Evolutionary conservation across 2,329 filamentous ascomycete genomes (phyloP).

Genomic region (Eurotiales sp.): DNA sequence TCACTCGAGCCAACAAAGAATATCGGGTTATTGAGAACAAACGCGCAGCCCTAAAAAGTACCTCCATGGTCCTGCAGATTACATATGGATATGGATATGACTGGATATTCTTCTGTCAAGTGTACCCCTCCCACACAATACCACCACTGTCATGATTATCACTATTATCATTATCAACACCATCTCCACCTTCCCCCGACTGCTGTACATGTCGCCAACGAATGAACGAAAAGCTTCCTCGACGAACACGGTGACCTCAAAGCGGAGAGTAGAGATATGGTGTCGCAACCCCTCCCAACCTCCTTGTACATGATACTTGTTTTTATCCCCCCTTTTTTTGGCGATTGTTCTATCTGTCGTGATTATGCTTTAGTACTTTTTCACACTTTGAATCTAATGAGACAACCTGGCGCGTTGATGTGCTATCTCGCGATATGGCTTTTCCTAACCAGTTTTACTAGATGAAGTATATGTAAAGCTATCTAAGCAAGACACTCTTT

Average conservation of each 20-base stretch:
- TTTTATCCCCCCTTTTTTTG: too few relatives aligned
- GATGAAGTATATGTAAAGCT: too few relatives aligned
- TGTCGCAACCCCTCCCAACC: neutral
- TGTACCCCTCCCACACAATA: neutral
- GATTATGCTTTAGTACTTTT: conserved; percentile 23
- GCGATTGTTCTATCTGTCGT: conserved; percentile 17
- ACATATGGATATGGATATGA: conserved; percentile 3
- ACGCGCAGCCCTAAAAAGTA: neutral
- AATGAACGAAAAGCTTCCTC: neutral
- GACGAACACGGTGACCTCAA: conserved; percentile 13
- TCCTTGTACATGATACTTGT: conserved; percentile 42
- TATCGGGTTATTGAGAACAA: conserved; percentile 1
- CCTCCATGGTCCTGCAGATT: conserved; percentile 1
- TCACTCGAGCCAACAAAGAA: conserved; percentile 15
- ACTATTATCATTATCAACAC: neutral
- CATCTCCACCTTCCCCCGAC: neutral
- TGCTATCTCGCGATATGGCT: conserved; percentile 6
- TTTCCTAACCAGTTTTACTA: too few relatives aligned
- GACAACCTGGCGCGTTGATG: conserved; percentile 9
- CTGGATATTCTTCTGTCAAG: conserved; percentile 3
- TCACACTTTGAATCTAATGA: conserved; percentile 17
- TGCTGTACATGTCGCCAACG: conserved; percentile 2
- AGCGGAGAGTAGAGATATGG: conserved; percentile 23
- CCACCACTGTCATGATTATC: neutral
- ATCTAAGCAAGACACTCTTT: too few relatives aligned